These are phyloP conservation scores for Colletotrichum nymphaeae DNA, from an alignment of 2,329 filamentous ascomycete genomes.

Conservation along the genomic window DNA sequence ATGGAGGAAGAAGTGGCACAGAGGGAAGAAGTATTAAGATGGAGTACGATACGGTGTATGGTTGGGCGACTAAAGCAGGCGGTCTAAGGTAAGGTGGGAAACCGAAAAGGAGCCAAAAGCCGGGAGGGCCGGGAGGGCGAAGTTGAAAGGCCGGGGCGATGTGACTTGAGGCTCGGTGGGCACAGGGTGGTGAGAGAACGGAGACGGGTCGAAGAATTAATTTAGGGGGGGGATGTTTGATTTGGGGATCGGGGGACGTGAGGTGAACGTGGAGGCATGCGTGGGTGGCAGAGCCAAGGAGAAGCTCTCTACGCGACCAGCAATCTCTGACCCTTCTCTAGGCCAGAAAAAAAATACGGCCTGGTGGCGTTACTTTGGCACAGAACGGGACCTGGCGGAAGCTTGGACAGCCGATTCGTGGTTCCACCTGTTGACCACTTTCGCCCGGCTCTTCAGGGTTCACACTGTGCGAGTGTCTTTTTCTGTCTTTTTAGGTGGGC, in stretches of 20 bases:
- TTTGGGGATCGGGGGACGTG: constrained; percentile 19
- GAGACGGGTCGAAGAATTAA: constrained; percentile 20
- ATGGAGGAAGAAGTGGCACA: background rate
- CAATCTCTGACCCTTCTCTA: constrained; percentile 16
- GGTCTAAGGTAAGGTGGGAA: constrained; percentile 13
- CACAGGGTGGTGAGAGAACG: constrained; percentile 28
- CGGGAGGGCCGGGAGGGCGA: constrained; percentile 31
- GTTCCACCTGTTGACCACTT: constrained; percentile 29
- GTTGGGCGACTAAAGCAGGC: constrained; percentile 3
- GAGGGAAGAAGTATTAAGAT: constrained; percentile 24
- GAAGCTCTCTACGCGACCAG: constrained; percentile 29
- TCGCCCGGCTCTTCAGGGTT: constrained; percentile 19
- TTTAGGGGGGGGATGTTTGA: constrained; percentile 27
- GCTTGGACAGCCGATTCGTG: constrained; percentile 36
- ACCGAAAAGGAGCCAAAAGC: constrained; percentile 28
- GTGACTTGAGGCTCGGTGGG: constrained; percentile 26
- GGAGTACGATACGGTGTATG: background rate
- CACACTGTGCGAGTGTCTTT: constrained; percentile 9
- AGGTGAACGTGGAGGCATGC: too few species aligned
- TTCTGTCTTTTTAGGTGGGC: background rate
- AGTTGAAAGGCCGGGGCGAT: constrained; percentile 18
- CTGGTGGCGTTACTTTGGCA: constrained; percentile 36
- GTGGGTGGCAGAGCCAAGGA: constrained; percentile 8
- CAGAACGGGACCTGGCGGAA: constrained; percentile 34
- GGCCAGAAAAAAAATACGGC: constrained; percentile 31